Conservation (phyloP, 306 rosid species). For the cucumber (Cucumis sativus) region DNA sequence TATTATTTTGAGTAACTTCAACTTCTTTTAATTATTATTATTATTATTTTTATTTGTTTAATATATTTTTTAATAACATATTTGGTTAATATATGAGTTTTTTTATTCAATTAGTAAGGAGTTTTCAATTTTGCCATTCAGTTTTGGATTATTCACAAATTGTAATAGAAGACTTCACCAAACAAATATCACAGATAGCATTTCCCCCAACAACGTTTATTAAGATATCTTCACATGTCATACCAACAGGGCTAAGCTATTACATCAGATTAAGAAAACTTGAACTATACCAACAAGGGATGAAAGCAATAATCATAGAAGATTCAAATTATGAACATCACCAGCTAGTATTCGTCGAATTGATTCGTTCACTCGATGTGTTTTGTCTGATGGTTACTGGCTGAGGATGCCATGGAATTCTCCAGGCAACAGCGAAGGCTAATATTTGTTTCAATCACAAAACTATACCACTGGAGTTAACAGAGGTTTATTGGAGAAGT, state of each 20-base stretch:
- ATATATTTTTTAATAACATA: too few relatives aligned
- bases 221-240: neutral
- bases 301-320: neutral
- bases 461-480: conserved; percentile 39
- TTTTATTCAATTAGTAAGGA: too few relatives aligned
- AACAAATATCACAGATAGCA: too few relatives aligned
- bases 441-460: neutral
- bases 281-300: neutral
- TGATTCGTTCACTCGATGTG: neutral
- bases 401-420: neutral
- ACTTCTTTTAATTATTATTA: too few relatives aligned
- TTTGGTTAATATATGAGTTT: too few relatives aligned
- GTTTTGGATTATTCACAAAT: too few relatives aligned
- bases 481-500: conserved; percentile 60
- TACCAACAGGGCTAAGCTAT: neutral
- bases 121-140: too few relatives aligned
- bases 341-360: neutral
- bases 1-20: too few relatives aligned
- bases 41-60: too few relatives aligned
- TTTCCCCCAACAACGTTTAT: neutral
- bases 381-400: neutral
- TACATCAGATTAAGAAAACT: neutral
- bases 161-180: too few relatives aligned
- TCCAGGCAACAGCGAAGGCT: neutral
- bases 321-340: neutral